Conservation (phyloP, 257 asterid genomes). For the Nicotiana tomentosiformis region DNA sequence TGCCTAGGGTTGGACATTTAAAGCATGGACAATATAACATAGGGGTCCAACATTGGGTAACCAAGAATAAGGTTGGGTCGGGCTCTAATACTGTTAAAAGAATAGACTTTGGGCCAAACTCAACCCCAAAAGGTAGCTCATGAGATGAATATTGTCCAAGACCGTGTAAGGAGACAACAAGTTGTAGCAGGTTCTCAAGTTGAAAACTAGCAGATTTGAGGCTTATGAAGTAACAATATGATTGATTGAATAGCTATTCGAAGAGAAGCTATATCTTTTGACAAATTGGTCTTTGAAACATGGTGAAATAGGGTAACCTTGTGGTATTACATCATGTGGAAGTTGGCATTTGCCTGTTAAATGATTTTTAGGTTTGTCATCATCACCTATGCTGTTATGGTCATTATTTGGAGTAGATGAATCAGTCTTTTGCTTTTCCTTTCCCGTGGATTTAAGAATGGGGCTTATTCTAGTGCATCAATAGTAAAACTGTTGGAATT, state of each 20-base stretch:
- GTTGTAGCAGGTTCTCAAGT: neutral
- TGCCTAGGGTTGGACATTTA: neutral
- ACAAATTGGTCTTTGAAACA: neutral
- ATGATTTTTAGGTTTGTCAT: neutral
- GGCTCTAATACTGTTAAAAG: neutral
- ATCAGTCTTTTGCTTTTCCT: neutral
- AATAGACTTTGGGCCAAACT: neutral
- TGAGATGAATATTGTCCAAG: neutral
- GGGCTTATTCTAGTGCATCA: neutral
- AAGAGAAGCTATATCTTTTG: neutral
- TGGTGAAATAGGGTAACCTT: neutral
- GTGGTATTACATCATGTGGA: neutral
- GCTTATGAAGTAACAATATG: neutral
- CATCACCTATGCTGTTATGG: neutral
- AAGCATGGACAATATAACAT: neutral
- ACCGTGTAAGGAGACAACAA: neutral
- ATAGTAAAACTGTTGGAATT: neutral
- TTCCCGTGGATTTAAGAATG: neutral
- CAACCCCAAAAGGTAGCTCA: neutral
- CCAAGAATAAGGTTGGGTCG: neutral
- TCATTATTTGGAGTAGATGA: neutral
- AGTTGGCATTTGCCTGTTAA: neutral
- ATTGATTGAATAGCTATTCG: neutral
- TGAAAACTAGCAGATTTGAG: neutral
- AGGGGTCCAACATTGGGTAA: neutral